Evolutionary conservation across 306 rosid species (phyloP), one percentile per base, ranked within the genome.

Genomic region (Sechiopsis laciniata): DNA sequence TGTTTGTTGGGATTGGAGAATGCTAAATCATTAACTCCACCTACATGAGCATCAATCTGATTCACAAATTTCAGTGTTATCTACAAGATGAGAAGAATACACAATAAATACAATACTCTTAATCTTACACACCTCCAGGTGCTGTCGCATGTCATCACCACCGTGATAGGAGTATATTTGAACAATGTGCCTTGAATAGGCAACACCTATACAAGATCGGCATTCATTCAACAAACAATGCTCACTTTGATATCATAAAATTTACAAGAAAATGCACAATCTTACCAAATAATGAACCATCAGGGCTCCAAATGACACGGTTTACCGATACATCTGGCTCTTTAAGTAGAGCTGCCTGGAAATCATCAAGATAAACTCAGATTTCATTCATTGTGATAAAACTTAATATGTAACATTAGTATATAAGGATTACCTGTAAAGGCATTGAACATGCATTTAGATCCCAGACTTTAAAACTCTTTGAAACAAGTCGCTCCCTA

Each of bases 261-360:
- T 73, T 22, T 19, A 22, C 42, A 29, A 51, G 76, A 72, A 69
- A 56, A 77, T 2, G 32, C 73, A 60, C 52, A 72, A 74, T 75
- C 90, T 80, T 79, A 94, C 98, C 98, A 74, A 94, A 94, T 74
- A 89, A 87, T 69, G 91, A 69, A 65, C 98, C 98, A 73, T 94
- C 97, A 20, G 98, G 97, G 78, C 98, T 90, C 98, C 98, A 94
- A 71, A 89, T 94, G 21, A 94, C 98, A 57, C 98, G 98, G 81
- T 94, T 94, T 35, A 94, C 98, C 48, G 97, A 94, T 76, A 94
- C 96, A 76, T 85, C 80, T 1, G 97, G 98, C 72, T 94, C 98
- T 89, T 94, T 94, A 57, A 89, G 91, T 76, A 94, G 85, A 82
- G 96, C 90, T 82, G 96, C 80, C 97, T 94, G 86, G 83, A 86